Evolutionary conservation across 352 stramenopile species (phyloP).

Genomic region (Phytophthora macrochlamydospora): DNA sequence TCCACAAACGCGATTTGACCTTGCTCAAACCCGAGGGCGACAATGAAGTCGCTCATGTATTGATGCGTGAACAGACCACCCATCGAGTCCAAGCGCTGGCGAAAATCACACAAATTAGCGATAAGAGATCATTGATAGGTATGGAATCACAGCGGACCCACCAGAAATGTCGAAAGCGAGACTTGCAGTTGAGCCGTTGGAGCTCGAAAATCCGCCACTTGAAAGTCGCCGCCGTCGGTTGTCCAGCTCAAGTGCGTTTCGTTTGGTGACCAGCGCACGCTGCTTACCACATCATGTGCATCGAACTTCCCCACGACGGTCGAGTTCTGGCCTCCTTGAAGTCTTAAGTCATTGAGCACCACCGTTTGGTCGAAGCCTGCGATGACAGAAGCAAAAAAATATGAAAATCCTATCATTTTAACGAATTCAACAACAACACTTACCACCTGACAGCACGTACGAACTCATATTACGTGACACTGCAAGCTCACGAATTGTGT

Average conservation of each 20-base stretch:
- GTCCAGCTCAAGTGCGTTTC: conserved; percentile 75
- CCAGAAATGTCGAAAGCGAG: conserved; percentile 37
- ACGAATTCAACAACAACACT: too few relatives aligned
- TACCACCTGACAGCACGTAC: conserved; percentile 53
- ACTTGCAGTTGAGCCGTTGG: conserved; percentile 45
- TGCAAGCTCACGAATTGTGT: conserved; percentile 78
- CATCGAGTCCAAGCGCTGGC: conserved; percentile 41
- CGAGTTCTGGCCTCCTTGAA: conserved; percentile 41
- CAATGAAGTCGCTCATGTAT: conserved; percentile 53
- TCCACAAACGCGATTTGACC: conserved; percentile 72
- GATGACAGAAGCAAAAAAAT: too few relatives aligned
- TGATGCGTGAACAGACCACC: conserved; percentile 79
- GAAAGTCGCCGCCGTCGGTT: conserved; percentile 79
- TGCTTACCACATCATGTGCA: conserved; percentile 81
- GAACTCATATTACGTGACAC: conserved; percentile 33
- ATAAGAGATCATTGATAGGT: not conserved
- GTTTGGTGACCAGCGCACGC: conserved; percentile 65
- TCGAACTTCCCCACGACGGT: conserved; percentile 65
- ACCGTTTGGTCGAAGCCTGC: conserved; percentile 82
- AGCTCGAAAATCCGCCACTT: conserved; percentile 59
- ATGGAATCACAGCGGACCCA: conserved; percentile 1
- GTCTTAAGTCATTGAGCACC: conserved; percentile 66
- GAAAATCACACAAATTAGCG: not conserved
- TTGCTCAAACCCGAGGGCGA: conserved; percentile 72
- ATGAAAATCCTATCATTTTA: too few relatives aligned